Base-by-base conservation (phyloP, 345 rosid genomes). In the Dovyalis caffra region DNA sequence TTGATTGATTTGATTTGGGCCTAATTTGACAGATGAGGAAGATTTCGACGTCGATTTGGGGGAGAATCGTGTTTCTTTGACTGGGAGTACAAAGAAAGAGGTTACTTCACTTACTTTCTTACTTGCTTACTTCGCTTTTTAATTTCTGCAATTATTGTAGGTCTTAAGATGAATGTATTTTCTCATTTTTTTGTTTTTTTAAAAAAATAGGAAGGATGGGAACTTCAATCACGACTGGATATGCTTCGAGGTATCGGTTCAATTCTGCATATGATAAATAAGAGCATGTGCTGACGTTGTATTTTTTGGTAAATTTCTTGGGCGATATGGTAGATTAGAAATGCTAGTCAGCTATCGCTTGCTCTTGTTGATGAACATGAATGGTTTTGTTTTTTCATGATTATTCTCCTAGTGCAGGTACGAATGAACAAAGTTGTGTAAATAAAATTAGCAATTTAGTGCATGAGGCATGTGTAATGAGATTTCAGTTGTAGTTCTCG, bases 161-260 rank as follows among this genome's bases (percentile, higher is more conserved):
- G 29, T 60, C 1, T 70, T 56, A 11, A n/a, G n/a, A n/a, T n/a
- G n/a, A n/a, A n/a, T n/a, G n/a, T n/a, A n/a, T n/a, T n/a, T 57
- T 12, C 28, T 34, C 25, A 0, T 43, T 26, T 8, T 40, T 28
- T 28, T 10, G 14, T 34, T 32, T 26, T 60, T 49, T 23, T 16
- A 28, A 45, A 25, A 26, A 26, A 43, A 49, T 74, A 94, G 98
- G 95, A 85, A 78, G 87, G 88, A 18, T 78, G 83, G 61, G 86
- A 69, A 35, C 86, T 92, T 74, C 92, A 87, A 70, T 88, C 92
- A 57, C 89, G 81, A 69, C 81, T 91, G 51, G 97, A 92, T 67
- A 76, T 80, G 28, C 91, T 88, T 74, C 84, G 78, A 86, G 95
- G 97, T 92, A 82, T 9, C 33, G 0, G 45, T 26, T 47, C 49